Base-by-base conservation (phyloP, 352 stramenopile genomes). In the Phytophthora palmivora region DNA sequence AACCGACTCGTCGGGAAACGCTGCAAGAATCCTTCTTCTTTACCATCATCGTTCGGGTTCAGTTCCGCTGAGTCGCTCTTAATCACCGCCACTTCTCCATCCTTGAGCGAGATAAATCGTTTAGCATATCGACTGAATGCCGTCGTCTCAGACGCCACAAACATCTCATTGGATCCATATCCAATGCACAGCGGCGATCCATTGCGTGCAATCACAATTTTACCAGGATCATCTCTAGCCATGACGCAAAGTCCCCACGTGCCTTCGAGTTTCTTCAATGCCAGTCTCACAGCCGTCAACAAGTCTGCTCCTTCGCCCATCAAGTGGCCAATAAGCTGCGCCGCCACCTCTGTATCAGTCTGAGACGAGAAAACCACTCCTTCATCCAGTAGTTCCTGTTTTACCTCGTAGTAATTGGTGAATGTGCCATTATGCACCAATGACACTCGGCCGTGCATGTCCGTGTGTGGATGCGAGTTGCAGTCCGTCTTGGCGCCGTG, bases 391-490 rank as follows among this genome's bases (percentile, higher is more conserved):
- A 94, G 70, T 76, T 94, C 84, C 67, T 95, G 88, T 70, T 97
- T 97, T 57, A 97, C 83, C 61, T 94, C 84, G 67, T 92, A 83
- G 70, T 97, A 96, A 76, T 99, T 99, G 57, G 98, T 99, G 65
- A 99, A 97, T 28, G 97, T 99, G 41, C 98, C 98, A 74, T 99
- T 99, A 81, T 99, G 98, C 16, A 99, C 96, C n/a, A 99, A 67
- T 6, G 95, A 96, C 48, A 99, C 94, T 46, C 89, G 83, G 46
- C 90, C 84, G 50, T 97, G 88, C 53, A 88, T 94, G 82, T 99
- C 96, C 47, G 73, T 94, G 78, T 99, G 97, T 33, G 98, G 97
- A 75, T 99, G 98, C 21, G 97, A 97, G 88, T 99, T 99, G 56
- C 87, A 84, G 82, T 99, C 97, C 6, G 97, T 99, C 74, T 99